These are phyloP conservation scores for Conticribra guillardii DNA, from an alignment of 108 stramenopile species.

Conservation along the genomic window DNA sequence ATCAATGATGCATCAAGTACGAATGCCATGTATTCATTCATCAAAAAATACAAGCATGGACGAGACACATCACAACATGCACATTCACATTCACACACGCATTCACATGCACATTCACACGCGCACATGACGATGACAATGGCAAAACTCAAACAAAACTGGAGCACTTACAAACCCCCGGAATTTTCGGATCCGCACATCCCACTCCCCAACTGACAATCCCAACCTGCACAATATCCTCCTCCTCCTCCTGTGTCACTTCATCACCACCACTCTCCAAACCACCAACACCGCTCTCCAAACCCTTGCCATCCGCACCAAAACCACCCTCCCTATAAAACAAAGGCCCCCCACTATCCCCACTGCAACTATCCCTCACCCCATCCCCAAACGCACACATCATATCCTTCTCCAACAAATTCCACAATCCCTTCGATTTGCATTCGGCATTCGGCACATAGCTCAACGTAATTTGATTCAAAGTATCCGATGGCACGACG, in stretches of 20 bases:
- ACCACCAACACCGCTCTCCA: neutral
- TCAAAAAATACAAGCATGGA: too few relatives aligned
- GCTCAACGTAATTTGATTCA: neutral
- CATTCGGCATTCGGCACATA: slow-evolving; percentile 16
- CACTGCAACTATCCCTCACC: slow-evolving; percentile 39
- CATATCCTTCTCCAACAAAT: slow-evolving; percentile 37
- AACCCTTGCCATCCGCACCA: neutral
- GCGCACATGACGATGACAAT: too few relatives aligned
- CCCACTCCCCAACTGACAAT: slow-evolving; percentile 43
- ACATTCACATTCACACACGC: too few relatives aligned
- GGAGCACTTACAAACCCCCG: slow-evolving; percentile 41
- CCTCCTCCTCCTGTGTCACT: neutral
- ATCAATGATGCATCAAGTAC: too few relatives aligned
- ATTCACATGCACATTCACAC: too few relatives aligned
- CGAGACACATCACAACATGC: too few relatives aligned
- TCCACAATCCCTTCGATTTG: slow-evolving; percentile 17
- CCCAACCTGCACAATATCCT: slow-evolving; percentile 10
- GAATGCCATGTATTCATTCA: too few relatives aligned
- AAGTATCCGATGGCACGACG: neutral
- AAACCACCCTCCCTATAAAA: slow-evolving; percentile 4
- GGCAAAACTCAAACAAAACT: neutral
- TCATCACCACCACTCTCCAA: neutral
- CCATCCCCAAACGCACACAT: slow-evolving; percentile 38
- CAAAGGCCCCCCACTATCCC: slow-evolving; percentile 52
- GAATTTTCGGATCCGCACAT: slow-evolving; percentile 20